These are phyloP conservation scores for Emericellopsis cladophorae DNA, from an alignment of 2,329 filamentous ascomycete species.

Conservation along the genomic window DNA sequence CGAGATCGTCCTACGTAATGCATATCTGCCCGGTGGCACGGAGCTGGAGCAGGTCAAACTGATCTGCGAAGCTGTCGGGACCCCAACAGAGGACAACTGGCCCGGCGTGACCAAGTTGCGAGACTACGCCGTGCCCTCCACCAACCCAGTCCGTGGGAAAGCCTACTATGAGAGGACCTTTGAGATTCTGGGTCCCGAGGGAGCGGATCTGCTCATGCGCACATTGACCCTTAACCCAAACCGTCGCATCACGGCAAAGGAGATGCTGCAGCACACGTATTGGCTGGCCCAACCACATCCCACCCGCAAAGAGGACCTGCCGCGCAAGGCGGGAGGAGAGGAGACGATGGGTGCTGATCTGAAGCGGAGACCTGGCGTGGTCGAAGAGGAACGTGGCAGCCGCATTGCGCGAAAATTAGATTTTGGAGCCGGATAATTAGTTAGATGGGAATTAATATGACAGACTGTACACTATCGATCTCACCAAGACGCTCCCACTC, in stretches of 20 bases:
- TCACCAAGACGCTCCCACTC: too few species aligned
- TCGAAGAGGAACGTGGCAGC: constrained; percentile 55
- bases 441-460: too few species aligned
- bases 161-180: constrained; percentile 69
- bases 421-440: constrained; percentile 36
- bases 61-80: constrained; percentile 77
- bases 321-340: constrained; percentile 59
- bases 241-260: constrained; percentile 63
- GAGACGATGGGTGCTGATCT: constrained; percentile 74
- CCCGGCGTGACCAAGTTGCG: constrained; percentile 74
- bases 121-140: constrained; percentile 62
- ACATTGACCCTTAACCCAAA: constrained; percentile 81
- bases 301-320: constrained; percentile 69
- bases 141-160: constrained; percentile 48
- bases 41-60: constrained; percentile 79
- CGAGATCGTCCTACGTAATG: constrained; percentile 71
- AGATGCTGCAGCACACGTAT: constrained; percentile 73
- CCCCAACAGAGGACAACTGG: constrained; percentile 90
- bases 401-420: constrained; percentile 77
- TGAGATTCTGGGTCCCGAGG: constrained; percentile 65
- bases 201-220: constrained; percentile 77
- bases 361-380: constrained; percentile 55
- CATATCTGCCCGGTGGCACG: constrained; percentile 71
- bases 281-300: constrained; percentile 78
- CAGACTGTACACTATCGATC: too few species aligned